Conservation (phyloP, 163 green algal species). For the Volvox carteri region DNA sequence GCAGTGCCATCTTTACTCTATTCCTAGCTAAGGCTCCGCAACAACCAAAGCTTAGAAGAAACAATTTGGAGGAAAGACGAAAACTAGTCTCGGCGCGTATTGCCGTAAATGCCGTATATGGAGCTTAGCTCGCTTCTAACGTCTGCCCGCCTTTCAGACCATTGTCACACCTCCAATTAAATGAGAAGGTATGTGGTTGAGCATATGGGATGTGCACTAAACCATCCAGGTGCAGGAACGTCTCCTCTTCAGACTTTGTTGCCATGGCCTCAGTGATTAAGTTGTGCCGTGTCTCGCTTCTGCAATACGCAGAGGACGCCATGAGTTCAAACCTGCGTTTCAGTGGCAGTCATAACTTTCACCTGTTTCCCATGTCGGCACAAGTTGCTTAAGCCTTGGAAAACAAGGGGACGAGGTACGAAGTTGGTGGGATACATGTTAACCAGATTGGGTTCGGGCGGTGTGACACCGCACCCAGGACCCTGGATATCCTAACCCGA, state of each 20-base stretch:
- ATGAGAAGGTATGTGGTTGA: background rate
- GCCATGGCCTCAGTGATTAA: background rate
- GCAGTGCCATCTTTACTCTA: constrained; percentile 45
- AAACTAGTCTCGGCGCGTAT: background rate
- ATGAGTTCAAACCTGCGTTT: background rate
- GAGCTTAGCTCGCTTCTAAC: too few relatives aligned
- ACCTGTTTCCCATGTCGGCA: too few relatives aligned
- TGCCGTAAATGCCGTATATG: too few relatives aligned
- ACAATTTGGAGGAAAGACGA: background rate
- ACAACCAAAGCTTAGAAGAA: background rate
- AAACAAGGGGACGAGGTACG: too few relatives aligned
- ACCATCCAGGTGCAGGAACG: background rate
- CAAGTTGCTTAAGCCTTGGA: too few relatives aligned
- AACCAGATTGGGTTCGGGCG: too few relatives aligned
- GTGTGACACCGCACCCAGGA: too few relatives aligned
- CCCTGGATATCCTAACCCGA: too few relatives aligned
- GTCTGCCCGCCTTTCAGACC: too few relatives aligned
- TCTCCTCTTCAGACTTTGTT: too few relatives aligned
- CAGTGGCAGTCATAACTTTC: background rate
- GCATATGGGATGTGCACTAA: background rate
- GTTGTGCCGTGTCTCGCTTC: background rate
- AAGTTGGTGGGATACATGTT: too few relatives aligned
- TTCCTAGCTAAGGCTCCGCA: background rate
- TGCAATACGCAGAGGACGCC: background rate
- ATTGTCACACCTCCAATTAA: background rate